phyloP scores from a whole-genome alignment of 140 eudicot genomes.

The Stevia rebaudiana region DNA sequence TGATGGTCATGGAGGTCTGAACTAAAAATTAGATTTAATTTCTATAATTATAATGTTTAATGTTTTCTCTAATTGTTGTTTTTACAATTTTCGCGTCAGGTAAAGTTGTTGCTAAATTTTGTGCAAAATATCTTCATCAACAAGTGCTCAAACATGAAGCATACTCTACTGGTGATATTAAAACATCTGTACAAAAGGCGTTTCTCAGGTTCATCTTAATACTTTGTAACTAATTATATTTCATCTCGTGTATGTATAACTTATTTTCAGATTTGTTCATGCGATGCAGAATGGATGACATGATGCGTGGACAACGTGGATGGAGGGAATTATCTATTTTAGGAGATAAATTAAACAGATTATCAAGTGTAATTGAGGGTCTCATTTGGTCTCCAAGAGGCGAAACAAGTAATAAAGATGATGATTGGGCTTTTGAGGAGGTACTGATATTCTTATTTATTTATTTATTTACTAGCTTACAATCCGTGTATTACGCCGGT shows the following conservation, averaged over 20 bases:
- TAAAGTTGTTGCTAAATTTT: constrained; percentile 96
- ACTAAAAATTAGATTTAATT: neutral
- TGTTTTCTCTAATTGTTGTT: neutral
- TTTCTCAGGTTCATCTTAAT: constrained; percentile 56
- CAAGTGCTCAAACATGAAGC: constrained; percentile 95
- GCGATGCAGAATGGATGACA: constrained; percentile 93
- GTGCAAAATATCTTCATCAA: constrained; percentile 94
- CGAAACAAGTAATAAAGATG: constrained; percentile 57
- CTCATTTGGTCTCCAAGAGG: constrained; percentile 92
- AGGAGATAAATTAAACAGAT: constrained; percentile 84
- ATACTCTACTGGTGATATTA: constrained; percentile 71
- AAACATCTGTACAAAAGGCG: constrained; percentile 71
- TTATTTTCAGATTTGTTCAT: neutral
- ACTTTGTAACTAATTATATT: neutral
- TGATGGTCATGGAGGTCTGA: constrained; percentile 94
- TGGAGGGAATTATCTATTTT: constrained; percentile 94
- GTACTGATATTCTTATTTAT: constrained; percentile 24
- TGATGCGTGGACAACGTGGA: constrained; percentile 99
- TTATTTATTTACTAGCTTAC: neutral
- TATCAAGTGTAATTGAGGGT: constrained; percentile 77
- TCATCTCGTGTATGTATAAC: neutral
- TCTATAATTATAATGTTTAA: neutral
- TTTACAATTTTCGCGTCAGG: constrained; percentile 36
- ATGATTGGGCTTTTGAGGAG: constrained; percentile 97
- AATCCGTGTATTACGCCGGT: too few relatives aligned